phyloP scores from a whole-genome alignment of 2,329 filamentous ascomycete genomes.

The Aspergillus floridensis region DNA sequence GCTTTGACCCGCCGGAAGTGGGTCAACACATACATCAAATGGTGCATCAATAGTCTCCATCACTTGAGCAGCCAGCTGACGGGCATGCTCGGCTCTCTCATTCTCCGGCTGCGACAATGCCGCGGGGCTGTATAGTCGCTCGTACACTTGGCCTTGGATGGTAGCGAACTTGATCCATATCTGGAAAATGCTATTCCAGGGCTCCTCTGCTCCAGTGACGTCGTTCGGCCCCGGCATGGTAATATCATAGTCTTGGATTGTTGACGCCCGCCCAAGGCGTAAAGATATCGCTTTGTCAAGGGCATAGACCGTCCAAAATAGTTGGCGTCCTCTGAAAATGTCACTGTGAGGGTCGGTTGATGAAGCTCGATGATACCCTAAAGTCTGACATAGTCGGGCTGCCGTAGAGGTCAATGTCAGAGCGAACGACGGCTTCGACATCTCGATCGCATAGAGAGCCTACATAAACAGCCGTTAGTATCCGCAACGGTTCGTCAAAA shows the following conservation, averaged over 20 bases:
- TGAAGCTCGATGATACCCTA: constrained; percentile 55
- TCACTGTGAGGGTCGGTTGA: constrained; percentile 27
- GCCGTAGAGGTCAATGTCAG: constrained; percentile 62
- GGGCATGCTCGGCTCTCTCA: constrained; percentile 28
- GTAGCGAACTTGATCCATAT: constrained; percentile 57
- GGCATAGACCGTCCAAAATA: constrained; percentile 62
- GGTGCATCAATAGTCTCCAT: constrained; percentile 27
- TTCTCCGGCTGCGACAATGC: constrained; percentile 28
- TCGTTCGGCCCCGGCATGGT: constrained; percentile 41
- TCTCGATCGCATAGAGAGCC: constrained; percentile 62
- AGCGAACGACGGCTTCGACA: constrained; percentile 61
- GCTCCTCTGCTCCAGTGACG: constrained; percentile 14
- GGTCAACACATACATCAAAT: constrained; percentile 25
- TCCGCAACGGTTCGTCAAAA: not conserved
- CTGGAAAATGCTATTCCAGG: constrained; percentile 49
- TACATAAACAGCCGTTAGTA: constrained; percentile 27
- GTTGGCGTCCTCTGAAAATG: constrained; percentile 31
- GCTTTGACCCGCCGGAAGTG: not conserved
- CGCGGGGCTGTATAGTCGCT: constrained; percentile 51
- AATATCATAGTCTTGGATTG: constrained; percentile 61
- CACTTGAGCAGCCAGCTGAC: constrained; percentile 30
- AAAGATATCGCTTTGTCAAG: constrained; percentile 60
- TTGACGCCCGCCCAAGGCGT: constrained; percentile 57
- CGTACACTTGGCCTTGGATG: constrained; percentile 60
- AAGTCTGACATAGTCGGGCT: constrained; percentile 59